Base-by-base conservation (phyloP, 2,329 filamentous ascomycete genomes). In the Cryoendolithus antarcticus region DNA sequence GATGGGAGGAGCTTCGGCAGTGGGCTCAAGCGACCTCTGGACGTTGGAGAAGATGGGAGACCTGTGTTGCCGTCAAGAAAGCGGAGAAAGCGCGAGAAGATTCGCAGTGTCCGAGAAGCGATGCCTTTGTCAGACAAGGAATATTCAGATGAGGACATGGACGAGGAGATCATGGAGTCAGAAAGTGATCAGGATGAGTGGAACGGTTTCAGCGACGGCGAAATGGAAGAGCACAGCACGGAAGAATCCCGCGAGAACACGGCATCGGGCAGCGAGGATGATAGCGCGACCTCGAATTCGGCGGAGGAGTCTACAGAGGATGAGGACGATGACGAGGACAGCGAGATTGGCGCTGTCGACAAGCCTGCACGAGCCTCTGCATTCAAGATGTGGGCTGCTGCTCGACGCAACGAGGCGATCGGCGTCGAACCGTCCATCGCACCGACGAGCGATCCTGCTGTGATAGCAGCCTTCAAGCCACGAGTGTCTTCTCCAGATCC, bases 361-460 rank as follows among this genome's bases (percentile, higher is more conserved):
- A 60, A 60, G 36, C 66, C 62, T 46, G 63, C 63, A 41, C 59
- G 67, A 13, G 62, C 70, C 32, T 80, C 76, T 2, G 86, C 85
- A 0, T 98, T 98, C 70, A 96, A 96, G 60, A 74, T 81, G 2
- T 98, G 91, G 91, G 91, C 91, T 12, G 77, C 80, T 24, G 77
- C 84, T 51, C 82, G 91, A 60, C 75, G 88, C 41, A 94, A 95
- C 52, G 75, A 89, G 51, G 81, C 83, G 4, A 67, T 93, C 27
- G 88, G 86, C 4, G 79, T 78, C 50, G 67, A 65, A 11, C 74
- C 75, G 9, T 68, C 40, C n/a, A 41, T 66, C 72, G 60, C 62
- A 30, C 62, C 67, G 9, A 43, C 40, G 11, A 45, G 45, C 13
- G 43, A 49, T 32, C 44, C 44, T 8, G 44, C 45, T 2, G 38